Conservation (phyloP, 805 yeast genomes). For the Candida jianshihensis region DNA sequence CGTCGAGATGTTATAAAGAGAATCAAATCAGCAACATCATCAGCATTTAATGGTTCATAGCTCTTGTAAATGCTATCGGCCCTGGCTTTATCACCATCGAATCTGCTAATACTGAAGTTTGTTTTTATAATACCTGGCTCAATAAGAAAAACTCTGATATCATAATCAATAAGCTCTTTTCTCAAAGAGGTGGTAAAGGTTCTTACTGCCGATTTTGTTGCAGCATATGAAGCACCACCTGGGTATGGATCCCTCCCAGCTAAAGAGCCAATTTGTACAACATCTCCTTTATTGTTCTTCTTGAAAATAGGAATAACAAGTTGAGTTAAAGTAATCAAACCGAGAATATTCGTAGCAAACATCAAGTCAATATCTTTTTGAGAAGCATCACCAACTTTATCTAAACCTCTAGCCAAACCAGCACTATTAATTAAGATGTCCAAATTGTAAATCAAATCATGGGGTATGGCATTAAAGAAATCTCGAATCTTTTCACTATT, state of each 20-base stretch:
- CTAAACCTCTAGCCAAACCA: slow-evolving; percentile 75
- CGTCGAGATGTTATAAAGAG: slow-evolving; percentile 50
- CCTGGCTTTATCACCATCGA: slow-evolving; percentile 43
- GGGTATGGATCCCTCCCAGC: slow-evolving; percentile 69
- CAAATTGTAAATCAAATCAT: slow-evolving; percentile 47
- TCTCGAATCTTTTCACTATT: slow-evolving; percentile 41
- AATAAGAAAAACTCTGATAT: slow-evolving; percentile 52
- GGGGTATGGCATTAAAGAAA: slow-evolving; percentile 42
- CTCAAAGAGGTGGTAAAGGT: slow-evolving; percentile 64
- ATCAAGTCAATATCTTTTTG: slow-evolving; percentile 59
- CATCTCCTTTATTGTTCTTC: slow-evolving; percentile 59
- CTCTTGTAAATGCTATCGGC: slow-evolving; percentile 52
- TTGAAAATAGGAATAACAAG: slow-evolving; percentile 62
- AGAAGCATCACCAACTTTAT: slow-evolving; percentile 61
- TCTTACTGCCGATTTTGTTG: slow-evolving; percentile 66
- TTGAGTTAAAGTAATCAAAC: slow-evolving; percentile 77
- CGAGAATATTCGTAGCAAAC: slow-evolving; percentile 82
- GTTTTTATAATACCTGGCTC: slow-evolving; percentile 67
- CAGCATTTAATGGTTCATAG: slow-evolving; percentile 48
- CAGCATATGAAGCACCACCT: slow-evolving; percentile 64
- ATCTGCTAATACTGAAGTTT: slow-evolving; percentile 51
- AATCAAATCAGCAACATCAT: slow-evolving; percentile 54
- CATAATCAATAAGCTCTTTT: slow-evolving; percentile 64
- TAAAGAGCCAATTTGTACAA: slow-evolving; percentile 64
- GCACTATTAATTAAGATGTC: slow-evolving; percentile 68